Conservation (phyloP, 2,329 filamentous ascomycete species). For the Fusarium aywerte region DNA sequence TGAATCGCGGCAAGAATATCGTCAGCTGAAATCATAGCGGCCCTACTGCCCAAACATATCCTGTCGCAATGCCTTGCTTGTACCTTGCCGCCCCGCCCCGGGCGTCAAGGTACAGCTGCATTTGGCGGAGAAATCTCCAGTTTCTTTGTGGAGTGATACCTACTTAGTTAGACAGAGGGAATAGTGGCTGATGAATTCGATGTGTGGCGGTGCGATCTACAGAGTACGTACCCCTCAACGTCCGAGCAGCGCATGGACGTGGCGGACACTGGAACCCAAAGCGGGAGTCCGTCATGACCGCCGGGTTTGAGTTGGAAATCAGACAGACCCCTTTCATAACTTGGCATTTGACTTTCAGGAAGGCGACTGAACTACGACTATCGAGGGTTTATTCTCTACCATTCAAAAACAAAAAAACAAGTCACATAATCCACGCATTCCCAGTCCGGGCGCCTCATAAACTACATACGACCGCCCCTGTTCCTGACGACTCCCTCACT, state of each 20-base stretch:
- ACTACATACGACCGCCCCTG: slow-evolving; percentile 7
- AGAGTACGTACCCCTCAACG: slow-evolving; percentile 25
- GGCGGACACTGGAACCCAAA: slow-evolving; percentile 24
- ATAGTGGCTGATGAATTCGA: slow-evolving; percentile 11
- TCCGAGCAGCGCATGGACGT: slow-evolving; percentile 9
- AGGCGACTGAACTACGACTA: neutral
- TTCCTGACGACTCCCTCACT: neutral
- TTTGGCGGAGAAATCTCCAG: slow-evolving; percentile 19
- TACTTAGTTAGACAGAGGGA: neutral
- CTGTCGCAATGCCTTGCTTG: neutral
- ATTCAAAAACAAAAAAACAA: slow-evolving; percentile 3
- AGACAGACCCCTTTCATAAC: slow-evolving; percentile 37
- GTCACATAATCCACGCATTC: neutral
- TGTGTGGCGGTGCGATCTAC: slow-evolving; percentile 23
- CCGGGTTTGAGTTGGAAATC: slow-evolving; percentile 17
- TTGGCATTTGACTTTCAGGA: slow-evolving; percentile 7
- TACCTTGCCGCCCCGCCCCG: slow-evolving; percentile 22
- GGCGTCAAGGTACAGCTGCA: slow-evolving; percentile 8
- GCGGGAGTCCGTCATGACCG: slow-evolving; percentile 30
- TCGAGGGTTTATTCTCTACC: neutral
- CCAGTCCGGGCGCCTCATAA: neutral
- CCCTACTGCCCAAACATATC: slow-evolving; percentile 34
- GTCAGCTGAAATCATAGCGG: neutral
- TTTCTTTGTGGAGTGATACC: neutral
- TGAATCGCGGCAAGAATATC: slow-evolving; percentile 2